Conservation (phyloP, 2,329 filamentous ascomycete genomes). For the Stachybotrys chartarum region DNA sequence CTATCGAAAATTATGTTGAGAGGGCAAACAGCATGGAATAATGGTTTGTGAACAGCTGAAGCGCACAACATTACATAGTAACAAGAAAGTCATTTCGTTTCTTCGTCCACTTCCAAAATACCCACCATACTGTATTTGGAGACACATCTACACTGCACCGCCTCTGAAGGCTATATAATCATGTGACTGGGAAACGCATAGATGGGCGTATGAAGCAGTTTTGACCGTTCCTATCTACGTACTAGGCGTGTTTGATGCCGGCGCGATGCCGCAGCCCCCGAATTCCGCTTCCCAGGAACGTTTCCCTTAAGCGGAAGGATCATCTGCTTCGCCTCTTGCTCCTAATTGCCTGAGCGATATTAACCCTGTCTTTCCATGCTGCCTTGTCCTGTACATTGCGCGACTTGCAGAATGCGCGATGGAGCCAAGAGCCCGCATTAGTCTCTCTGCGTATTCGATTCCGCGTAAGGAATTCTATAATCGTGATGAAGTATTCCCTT, state of each 20-base stretch:
- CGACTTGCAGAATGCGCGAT: not conserved
- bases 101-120: not conserved
- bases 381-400: not conserved
- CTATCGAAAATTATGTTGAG: not conserved
- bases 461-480: not conserved
- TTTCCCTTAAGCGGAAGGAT: not conserved
- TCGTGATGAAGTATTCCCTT: not conserved
- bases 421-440: not conserved
- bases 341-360: not conserved
- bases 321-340: not conserved
- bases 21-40: not conserved
- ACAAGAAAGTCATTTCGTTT: not conserved
- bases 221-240: not conserved
- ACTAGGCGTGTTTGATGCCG: conserved; percentile 4
- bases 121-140: not conserved
- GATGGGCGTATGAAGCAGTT: not conserved
- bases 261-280: not conserved
- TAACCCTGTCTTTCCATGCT: not conserved
- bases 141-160: not conserved
- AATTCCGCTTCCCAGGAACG: not conserved
- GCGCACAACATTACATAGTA: not conserved
- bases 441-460: not conserved
- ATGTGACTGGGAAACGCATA: not conserved
- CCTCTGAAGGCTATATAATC: not conserved
- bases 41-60: not conserved